These are phyloP conservation scores for Globisporangium cylindrosporum DNA, from an alignment of 352 stramenopile species.

Conservation along the genomic window DNA sequence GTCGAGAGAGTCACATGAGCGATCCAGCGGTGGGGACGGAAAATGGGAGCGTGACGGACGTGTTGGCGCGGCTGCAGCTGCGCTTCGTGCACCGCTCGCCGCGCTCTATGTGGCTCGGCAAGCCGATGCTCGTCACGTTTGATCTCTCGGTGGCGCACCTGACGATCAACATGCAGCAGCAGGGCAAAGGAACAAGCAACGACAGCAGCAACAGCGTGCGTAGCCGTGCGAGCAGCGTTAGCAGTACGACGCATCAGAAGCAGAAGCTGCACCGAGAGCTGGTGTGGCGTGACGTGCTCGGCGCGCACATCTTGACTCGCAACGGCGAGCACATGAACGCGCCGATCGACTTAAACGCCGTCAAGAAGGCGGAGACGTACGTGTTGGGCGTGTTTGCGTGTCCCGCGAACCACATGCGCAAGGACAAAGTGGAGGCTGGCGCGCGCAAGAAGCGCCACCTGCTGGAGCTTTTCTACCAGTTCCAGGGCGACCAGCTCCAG, in stretches of 20 bases:
- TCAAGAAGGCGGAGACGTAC: conserved; percentile 24
- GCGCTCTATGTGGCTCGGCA: conserved; percentile 17
- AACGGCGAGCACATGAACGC: conserved; percentile 34
- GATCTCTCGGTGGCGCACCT: conserved; percentile 12
- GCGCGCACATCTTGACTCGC: conserved; percentile 46
- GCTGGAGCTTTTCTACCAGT: conserved; percentile 48
- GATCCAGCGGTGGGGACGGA: not conserved
- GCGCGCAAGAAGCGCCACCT: conserved; percentile 39
- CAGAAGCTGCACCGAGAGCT: conserved; percentile 21
- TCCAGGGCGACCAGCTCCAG: conserved; percentile 33
- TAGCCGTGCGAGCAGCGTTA: not conserved
- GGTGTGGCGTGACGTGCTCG: conserved; percentile 48
- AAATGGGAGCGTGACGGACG: conserved; percentile 4
- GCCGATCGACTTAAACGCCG: conserved; percentile 17
- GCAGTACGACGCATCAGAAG: not conserved
- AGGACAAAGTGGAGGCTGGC: conserved; percentile 12
- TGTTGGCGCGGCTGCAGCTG: conserved; percentile 16
- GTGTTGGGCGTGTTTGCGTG: conserved; percentile 49
- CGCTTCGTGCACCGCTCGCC: conserved; percentile 19
- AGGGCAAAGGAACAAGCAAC: not conserved
- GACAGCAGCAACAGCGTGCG: not conserved
- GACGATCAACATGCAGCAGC: conserved; percentile 12
- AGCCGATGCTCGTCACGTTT: conserved; percentile 10
- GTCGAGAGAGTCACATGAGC: not conserved
- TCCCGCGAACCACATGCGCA: conserved; percentile 22